Evolutionary conservation across 2,329 filamentous ascomycete species (phyloP).

Genomic region (Cercospora sp.): DNA sequence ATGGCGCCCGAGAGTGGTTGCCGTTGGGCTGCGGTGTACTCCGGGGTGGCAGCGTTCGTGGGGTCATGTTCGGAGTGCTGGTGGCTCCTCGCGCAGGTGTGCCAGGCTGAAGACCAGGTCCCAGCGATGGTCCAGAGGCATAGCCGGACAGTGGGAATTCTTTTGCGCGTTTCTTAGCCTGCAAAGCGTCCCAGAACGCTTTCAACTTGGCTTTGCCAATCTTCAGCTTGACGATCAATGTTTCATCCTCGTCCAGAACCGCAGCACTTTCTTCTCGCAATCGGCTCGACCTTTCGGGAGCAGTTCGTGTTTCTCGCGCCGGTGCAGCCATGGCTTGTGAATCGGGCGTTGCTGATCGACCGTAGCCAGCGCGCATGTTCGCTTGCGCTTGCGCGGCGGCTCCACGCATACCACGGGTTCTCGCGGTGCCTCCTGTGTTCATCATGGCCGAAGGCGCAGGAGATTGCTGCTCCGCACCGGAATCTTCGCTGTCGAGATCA

Average conservation of each 20-base stretch:
- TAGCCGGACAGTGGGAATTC: slow-evolving; percentile 39
- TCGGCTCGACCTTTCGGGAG: slow-evolving; percentile 59
- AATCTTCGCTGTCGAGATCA: slow-evolving; percentile 89
- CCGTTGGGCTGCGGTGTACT: slow-evolving; percentile 36
- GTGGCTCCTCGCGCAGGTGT: slow-evolving; percentile 28
- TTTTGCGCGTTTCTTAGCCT: slow-evolving; percentile 37
- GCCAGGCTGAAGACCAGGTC: slow-evolving; percentile 16
- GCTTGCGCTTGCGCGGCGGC: slow-evolving; percentile 84
- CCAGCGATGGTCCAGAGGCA: slow-evolving; percentile 34
- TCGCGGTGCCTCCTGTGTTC: slow-evolving; percentile 74
- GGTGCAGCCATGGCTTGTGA: slow-evolving; percentile 58
- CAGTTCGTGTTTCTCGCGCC: slow-evolving; percentile 66
- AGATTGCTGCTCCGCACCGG: slow-evolving; percentile 78
- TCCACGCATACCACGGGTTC: slow-evolving; percentile 84
- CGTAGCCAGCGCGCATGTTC: slow-evolving; percentile 71
- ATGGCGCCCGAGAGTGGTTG: slow-evolving; percentile 26
- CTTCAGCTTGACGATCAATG: slow-evolving; percentile 71
- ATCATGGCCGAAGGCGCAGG: slow-evolving; percentile 32
- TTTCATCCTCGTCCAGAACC: slow-evolving; percentile 64
- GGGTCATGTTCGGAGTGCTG: slow-evolving; percentile 33
- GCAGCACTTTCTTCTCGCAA: slow-evolving; percentile 77
- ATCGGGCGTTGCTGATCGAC: slow-evolving; percentile 90
- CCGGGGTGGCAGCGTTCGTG: slow-evolving; percentile 29
- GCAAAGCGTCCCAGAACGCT: slow-evolving; percentile 55
- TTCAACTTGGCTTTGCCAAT: slow-evolving; percentile 71